These are phyloP conservation scores for Hypoxylon trugodes DNA, from an alignment of 495 filamentous ascomycete species.

Conservation along the genomic window DNA sequence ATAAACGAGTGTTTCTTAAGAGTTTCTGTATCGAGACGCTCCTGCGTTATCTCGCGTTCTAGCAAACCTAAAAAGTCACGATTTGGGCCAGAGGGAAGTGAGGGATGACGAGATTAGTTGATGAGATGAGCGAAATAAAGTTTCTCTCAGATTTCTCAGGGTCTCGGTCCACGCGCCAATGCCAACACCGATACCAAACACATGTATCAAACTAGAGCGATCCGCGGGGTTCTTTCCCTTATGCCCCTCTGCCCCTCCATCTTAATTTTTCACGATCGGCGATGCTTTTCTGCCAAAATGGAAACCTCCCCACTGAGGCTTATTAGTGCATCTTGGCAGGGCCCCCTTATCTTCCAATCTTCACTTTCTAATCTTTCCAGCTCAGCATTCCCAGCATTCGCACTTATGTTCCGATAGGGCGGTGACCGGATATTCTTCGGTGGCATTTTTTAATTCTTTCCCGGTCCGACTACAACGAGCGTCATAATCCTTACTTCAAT, in stretches of 20 bases:
- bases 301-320: conserved; percentile 37
- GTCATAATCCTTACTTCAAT: conserved; percentile 17
- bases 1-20: neutral
- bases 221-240: conserved; percentile 24
- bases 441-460: conserved; percentile 3
- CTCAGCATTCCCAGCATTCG: too few relatives aligned
- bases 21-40: neutral
- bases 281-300: conserved; percentile 28
- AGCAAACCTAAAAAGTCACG: neutral
- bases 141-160: conserved; percentile 18
- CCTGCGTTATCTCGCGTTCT: conserved; percentile 14
- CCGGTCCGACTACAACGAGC: conserved; percentile 20
- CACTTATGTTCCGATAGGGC: conserved; percentile 9
- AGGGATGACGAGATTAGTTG: conserved; percentile 11
- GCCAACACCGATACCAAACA: conserved; percentile 24
- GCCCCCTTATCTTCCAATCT: too few relatives aligned
- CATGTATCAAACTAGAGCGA: conserved; percentile 26
- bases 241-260: conserved; percentile 21
- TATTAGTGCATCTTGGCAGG: conserved; percentile 34
- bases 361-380: too few relatives aligned
- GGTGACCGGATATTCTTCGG: conserved; percentile 38
- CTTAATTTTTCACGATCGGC: conserved; percentile 24
- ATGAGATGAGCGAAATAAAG: neutral
- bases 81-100: neutral
- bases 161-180: conserved; percentile 12